phyloP scores from a whole-genome alignment of 305 asterid species.

The Plantago coronopus region DNA sequence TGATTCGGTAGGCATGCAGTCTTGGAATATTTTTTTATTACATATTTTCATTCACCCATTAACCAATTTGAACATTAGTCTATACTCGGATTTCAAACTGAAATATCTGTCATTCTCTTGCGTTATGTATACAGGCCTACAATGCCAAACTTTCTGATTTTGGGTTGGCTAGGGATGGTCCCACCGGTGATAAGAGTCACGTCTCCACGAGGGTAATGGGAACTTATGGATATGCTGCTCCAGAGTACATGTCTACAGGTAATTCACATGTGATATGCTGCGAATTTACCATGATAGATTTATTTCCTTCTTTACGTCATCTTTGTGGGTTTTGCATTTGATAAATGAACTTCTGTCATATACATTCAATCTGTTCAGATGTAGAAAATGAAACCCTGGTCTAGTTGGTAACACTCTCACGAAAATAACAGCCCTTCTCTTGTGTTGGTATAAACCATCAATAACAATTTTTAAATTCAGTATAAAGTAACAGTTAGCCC shows the following conservation, averaged over 20 bases:
- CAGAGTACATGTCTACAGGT: constrained; percentile 86
- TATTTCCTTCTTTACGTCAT: background rate
- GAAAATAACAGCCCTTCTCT: too few species aligned
- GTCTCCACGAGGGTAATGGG: constrained; percentile 95
- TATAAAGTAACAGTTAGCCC: too few species aligned
- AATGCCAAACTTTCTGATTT: constrained; percentile 91
- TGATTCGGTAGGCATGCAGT: constrained; percentile 51
- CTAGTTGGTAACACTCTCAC: too few species aligned
- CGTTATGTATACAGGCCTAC: constrained; percentile 47
- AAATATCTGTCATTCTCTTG: constrained; percentile 9
- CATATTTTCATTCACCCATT: background rate
- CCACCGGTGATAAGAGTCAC: constrained; percentile 79
- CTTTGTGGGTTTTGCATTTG: too few species aligned
- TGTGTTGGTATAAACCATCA: too few species aligned
- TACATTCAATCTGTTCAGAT: too few species aligned
- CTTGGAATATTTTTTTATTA: background rate
- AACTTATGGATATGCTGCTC: constrained; percentile 92
- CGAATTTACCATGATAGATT: background rate
- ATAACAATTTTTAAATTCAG: too few species aligned
- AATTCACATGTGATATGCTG: background rate
- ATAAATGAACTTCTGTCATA: too few species aligned
- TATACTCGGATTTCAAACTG: constrained; percentile 7
- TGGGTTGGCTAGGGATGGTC: constrained; percentile 94
- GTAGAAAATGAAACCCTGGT: too few species aligned
- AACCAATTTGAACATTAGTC: background rate